phyloP scores from a whole-genome alignment of 495 filamentous ascomycete genomes.

The Neurospora hispaniola region DNA sequence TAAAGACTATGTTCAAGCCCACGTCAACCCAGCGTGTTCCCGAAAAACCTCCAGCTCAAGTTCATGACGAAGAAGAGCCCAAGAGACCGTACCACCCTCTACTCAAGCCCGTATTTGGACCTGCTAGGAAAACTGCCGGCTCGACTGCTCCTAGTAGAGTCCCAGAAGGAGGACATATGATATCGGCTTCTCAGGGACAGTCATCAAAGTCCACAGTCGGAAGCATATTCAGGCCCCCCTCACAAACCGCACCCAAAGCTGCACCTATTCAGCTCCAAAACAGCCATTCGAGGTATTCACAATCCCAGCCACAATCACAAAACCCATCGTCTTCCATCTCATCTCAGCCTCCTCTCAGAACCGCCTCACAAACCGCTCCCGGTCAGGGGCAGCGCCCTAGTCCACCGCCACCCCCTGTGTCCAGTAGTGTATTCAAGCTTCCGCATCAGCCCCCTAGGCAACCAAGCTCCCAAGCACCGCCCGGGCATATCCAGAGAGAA shows the following conservation, averaged over 20 bases:
- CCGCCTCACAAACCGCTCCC: neutral
- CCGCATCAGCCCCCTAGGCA: neutral
- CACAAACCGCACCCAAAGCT: neutral
- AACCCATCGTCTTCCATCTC: neutral
- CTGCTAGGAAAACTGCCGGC: neutral
- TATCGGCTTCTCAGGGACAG: neutral
- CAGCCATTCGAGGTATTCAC: neutral
- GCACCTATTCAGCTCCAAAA: neutral
- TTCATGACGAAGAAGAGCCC: neutral
- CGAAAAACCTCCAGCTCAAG: neutral
- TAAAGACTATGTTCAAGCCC: neutral
- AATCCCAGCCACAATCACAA: neutral
- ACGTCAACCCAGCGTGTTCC: neutral
- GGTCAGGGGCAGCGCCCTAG: neutral
- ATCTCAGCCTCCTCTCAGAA: neutral
- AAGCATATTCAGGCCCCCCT: neutral
- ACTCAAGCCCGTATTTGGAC: neutral
- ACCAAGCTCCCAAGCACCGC: neutral
- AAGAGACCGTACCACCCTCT: neutral
- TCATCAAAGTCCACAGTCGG: neutral
- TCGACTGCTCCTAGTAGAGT: neutral
- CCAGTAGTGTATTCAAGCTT: neutral
- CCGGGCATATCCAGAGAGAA: neutral
- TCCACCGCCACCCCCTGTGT: neutral
- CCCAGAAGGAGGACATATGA: neutral